Base-by-base conservation (phyloP, 805 yeast species). In the Kluyveromyces dobzhanskii region DNA sequence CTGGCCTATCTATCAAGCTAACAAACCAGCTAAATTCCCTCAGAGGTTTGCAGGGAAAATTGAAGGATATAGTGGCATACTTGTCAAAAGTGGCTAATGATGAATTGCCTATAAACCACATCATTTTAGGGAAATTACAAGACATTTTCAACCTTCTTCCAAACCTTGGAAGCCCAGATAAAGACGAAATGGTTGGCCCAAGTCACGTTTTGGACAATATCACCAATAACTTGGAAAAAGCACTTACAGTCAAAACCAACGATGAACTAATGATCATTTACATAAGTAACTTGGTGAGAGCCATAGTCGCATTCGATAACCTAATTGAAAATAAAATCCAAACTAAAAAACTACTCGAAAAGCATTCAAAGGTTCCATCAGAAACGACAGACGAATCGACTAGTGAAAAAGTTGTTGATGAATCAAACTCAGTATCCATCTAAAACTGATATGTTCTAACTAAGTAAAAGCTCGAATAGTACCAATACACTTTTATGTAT, bases 251-350 rank as follows among this genome's bases (percentile, higher is more conserved):
- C 32, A 92, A 90, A 65, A 86, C 98, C 3, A 94, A 92, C 57
- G 99, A 92, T 57, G 95, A 92, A 62, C 70, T 94, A 51, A 90
- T 94, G 98, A 74, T 86, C 56, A 77, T 92, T 18, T 94, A 94
- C 59, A 78, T 92, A 48, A 76, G 92, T 53, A 80, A 90, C 37
- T 68, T 92, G 53, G 95, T 92, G 17, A 76, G 97, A 57, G 84
- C 97, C 4, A 88, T 94, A 53, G 83, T 92, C 56, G 94, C 97
- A 9, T 90, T 92, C 73, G 95, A 92, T 63, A 94, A 92, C 60
- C 73, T 92, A 61, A 92, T 92, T 57, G 97, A 92, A 54, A 94
- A 94, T 66, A 92, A 92, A 65, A 79, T 92, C 48, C 85, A 84
- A 50, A 87, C 87, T 61, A 80, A 78, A 56, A 73, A 69, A 41